Evolutionary conservation across 2,329 filamentous ascomycete genomes (phyloP).

Genomic region (Arthrinium phaeospermum): DNA sequence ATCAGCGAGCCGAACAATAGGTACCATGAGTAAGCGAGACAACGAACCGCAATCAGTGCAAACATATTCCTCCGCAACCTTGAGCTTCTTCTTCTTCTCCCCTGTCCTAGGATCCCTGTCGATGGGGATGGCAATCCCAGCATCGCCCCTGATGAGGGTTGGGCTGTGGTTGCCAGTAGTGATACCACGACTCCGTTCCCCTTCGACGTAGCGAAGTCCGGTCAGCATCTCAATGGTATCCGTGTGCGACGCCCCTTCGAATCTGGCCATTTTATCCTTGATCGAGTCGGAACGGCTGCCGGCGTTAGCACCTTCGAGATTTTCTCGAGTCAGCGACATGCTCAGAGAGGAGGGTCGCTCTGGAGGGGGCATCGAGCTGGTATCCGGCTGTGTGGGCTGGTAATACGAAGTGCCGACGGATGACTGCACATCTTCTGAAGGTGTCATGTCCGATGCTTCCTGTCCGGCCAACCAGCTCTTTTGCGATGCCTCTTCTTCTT

Average conservation of each 20-base stretch:
- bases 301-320: slow-evolving; percentile 74
- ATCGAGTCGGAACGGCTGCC: slow-evolving; percentile 75
- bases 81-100: slow-evolving; percentile 88
- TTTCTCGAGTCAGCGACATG: slow-evolving; percentile 76
- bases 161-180: slow-evolving; percentile 85
- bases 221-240: slow-evolving; percentile 95
- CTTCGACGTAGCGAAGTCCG: slow-evolving; percentile 84
- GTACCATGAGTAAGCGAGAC: background rate
- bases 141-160: slow-evolving; percentile 82
- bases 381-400: slow-evolving; percentile 46
- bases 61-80: slow-evolving; percentile 85
- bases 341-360: slow-evolving; percentile 68
- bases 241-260: slow-evolving; percentile 76
- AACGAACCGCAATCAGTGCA: slow-evolving; percentile 87
- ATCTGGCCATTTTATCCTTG: slow-evolving; percentile 83
- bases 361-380: slow-evolving; percentile 65
- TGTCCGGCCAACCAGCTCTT: slow-evolving; percentile 65
- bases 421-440: slow-evolving; percentile 52
- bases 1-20: slow-evolving; percentile 6
- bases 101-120: slow-evolving; percentile 75
- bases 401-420: slow-evolving; percentile 35
- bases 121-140: slow-evolving; percentile 81
- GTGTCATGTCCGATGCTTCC: slow-evolving; percentile 60
- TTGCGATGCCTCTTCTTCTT: slow-evolving; percentile 75
- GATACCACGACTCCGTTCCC: slow-evolving; percentile 85